A percentile compares a stretch with the other conserved stretches of the same genome.
Conservation (phyloP, 2,329 filamentous ascomycete genomes). For the Stagonosporopsis tanaceti region DNA sequence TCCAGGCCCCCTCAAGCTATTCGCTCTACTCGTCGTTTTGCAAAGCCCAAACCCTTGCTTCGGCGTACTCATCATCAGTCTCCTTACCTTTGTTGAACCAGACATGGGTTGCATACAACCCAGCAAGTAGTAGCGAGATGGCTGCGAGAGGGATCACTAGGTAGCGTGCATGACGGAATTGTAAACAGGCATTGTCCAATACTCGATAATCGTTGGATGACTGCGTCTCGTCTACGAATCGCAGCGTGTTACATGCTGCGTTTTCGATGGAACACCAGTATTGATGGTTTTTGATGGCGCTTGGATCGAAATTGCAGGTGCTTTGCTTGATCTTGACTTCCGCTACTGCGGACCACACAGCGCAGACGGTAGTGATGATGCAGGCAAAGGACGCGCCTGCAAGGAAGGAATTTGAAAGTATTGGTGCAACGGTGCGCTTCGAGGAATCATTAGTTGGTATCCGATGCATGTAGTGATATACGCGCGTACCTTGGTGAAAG, state of each 20-base stretch:
- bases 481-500: constrained; percentile 1
- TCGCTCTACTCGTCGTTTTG: background rate
- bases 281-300: background rate
- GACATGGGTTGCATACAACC: background rate
- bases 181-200: background rate
- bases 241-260: background rate
- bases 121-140: background rate
- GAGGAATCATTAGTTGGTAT: background rate
- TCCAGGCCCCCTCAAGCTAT: no score
- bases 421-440: background rate
- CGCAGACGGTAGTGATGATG: background rate
- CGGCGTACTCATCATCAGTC: background rate
- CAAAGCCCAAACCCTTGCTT: background rate
- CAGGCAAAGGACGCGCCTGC: background rate
- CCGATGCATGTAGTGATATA: no score
- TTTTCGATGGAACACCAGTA: constrained; percentile 9
- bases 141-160: background rate
- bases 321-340: background rate
- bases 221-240: background rate
- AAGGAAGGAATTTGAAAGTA: background rate
- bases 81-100: background rate
- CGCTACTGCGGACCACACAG: background rate
- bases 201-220: background rate
- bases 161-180: constrained; percentile 3
- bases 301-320: constrained; percentile 1